Conservation (phyloP, 768 basidiomycete species). For the Kondoa malvinella region DNA sequence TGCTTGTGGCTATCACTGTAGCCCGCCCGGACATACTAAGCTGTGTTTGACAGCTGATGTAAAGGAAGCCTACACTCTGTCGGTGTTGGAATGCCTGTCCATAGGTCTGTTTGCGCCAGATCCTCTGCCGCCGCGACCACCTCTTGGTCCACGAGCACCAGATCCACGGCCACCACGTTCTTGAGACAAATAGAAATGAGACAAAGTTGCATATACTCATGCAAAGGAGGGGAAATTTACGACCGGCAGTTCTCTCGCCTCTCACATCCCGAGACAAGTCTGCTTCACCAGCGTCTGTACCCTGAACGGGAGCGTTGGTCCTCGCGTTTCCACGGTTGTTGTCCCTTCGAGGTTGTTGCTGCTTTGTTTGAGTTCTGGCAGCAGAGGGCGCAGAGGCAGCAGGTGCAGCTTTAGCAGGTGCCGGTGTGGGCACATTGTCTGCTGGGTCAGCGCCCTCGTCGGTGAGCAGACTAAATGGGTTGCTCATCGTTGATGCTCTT, state of each 20-base stretch:
- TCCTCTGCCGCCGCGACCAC: background rate
- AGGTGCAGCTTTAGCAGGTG: background rate
- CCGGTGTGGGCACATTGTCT: background rate
- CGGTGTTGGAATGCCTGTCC: constrained; percentile 5
- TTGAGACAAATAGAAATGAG: background rate
- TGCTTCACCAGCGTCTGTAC: background rate
- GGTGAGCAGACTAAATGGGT: background rate
- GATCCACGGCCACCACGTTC: background rate
- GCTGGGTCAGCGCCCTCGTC: background rate
- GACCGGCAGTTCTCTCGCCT: background rate
- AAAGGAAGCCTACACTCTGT: constrained; percentile 2
- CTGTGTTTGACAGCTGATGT: background rate
- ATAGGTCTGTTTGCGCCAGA: background rate
- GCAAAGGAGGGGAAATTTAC: background rate
- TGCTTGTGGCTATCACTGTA: constrained; percentile 84
- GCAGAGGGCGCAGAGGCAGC: background rate
- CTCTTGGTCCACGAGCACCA: background rate
- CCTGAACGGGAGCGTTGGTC: background rate
- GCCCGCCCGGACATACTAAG: background rate
- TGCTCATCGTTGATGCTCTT: background rate
- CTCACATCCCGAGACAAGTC: background rate
- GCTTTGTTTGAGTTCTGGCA: background rate
- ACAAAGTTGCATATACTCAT: background rate
- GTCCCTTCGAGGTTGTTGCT: background rate
- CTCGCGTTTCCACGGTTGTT: background rate